phyloP scores from a whole-genome alignment of 1,284 basidiomycete genomes.

The Fomitiporia mediterranea region DNA sequence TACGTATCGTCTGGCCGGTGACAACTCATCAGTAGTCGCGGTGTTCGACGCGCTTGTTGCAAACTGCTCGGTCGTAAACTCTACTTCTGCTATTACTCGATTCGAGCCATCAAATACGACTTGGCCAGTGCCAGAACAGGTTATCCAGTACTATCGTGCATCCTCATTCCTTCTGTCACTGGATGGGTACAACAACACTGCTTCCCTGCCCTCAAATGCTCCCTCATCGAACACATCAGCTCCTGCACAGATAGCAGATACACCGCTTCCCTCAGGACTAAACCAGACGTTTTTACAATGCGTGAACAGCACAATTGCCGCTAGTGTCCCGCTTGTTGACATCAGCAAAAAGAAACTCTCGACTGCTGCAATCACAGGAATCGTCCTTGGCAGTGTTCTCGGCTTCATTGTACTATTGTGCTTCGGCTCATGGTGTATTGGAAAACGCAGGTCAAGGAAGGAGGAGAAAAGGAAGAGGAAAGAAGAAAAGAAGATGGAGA shows the following conservation, averaged over 20 bases:
- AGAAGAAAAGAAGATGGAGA: background rate
- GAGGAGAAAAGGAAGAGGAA: background rate
- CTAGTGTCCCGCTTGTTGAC: constrained; percentile 15
- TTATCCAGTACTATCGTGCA: constrained; percentile 29
- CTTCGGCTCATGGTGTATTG: background rate
- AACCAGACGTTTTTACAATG: constrained; percentile 23
- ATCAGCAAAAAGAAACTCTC: background rate
- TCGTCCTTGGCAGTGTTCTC: background rate
- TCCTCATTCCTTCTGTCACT: constrained; percentile 27
- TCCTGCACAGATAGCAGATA: constrained; percentile 1
- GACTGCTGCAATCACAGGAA: background rate
- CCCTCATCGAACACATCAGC: background rate
- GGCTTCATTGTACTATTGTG: background rate
- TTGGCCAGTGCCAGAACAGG: constrained; percentile 24
- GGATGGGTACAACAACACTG: constrained; percentile 27
- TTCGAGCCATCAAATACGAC: constrained; percentile 8
- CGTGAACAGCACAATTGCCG: constrained; percentile 19
- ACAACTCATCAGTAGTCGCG: constrained; percentile 23
- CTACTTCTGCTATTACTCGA: constrained; percentile 16
- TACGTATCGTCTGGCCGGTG: constrained; percentile 26
- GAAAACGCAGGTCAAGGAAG: too few species aligned
- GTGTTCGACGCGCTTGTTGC: constrained; percentile 24
- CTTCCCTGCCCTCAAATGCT: constrained; percentile 21
- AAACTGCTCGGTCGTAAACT: constrained; percentile 22
- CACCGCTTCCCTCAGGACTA: constrained; percentile 20